Evolutionary conservation across 2,329 filamentous ascomycete genomes (phyloP), one percentile per base, ranked within the genome.

Genomic region (Stachybotrys chartarum): DNA sequence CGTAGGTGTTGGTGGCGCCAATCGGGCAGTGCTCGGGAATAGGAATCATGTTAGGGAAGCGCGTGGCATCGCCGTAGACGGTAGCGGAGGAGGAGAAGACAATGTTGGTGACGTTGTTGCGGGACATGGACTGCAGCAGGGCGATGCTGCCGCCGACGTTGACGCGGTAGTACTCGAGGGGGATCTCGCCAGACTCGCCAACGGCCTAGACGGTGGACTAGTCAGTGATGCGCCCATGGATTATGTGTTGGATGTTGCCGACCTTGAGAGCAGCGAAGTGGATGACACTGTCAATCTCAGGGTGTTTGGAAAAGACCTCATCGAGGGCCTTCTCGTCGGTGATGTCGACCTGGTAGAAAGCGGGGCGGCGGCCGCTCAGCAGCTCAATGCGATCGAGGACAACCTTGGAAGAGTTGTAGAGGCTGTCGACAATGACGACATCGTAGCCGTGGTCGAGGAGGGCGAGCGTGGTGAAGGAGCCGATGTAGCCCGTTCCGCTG

Each of bases 71-170:
- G 69, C 94, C 94, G 73, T 99, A 99, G 63, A 99, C 94, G 63
- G 95, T 99, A 39, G 94, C 94, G 1, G 92, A 97, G 59, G 91
- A 97, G 58, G 93, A 97, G 78, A 99, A 99, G 75, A 99, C 94
- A 67, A 99, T 94, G 80, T 96, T 97, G 75, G 84, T 84, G 64
- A 99, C 92, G 74, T 93, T 87, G 80, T 97, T 85, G 72, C 86
- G 86, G 69, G 84, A 82, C 91, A 99, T 97, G 67, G 86, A 86
- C 61, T 86, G 83, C 59, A 99, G 83, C 51, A 99, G 88, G 64
- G 86, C 81, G 66, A 99, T 86, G 66, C 91, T 94, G 72, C 94
- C 95, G 69, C 88, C 88, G 58, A 97, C 94, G 72, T 99, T 99
- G 79, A 96, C 90, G 65, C 88, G 84, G 81, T 97, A 99, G 84